A percentile compares a stretch with the other conserved stretches of the same genome.
phyloP scores from a whole-genome alignment of 1,139 yeast species.

The Geotrichum reessii region DNA sequence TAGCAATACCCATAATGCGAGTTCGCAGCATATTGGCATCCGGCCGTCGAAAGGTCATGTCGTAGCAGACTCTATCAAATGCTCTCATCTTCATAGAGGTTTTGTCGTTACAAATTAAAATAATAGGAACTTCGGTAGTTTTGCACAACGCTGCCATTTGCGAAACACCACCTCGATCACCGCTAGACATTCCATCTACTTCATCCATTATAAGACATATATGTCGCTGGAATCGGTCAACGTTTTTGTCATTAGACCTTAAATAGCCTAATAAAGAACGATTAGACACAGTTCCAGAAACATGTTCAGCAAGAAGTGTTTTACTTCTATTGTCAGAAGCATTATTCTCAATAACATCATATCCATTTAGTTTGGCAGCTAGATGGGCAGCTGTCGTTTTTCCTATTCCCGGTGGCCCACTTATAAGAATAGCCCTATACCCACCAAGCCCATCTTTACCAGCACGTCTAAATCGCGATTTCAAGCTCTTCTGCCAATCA shows the following conservation, averaged over 20 bases:
- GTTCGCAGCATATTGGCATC: conserved; percentile 73
- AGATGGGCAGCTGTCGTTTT: conserved; percentile 87
- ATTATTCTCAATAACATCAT: conserved; percentile 73
- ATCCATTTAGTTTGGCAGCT: conserved; percentile 76
- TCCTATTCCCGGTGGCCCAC: conserved; percentile 94
- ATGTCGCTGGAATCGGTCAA: conserved; percentile 39
- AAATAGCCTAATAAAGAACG: conserved; percentile 80
- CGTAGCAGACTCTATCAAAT: conserved; percentile 79
- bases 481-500: conserved; percentile 64
- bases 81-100: conserved; percentile 92
- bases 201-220: conserved; percentile 94
- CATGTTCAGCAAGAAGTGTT: conserved; percentile 56
- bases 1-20: conserved; percentile 84
- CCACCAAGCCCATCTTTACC: conserved; percentile 53
- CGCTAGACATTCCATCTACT: conserved; percentile 98
- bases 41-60: conserved; percentile 84
- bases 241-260: conserved; percentile 34
- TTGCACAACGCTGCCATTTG: conserved; percentile 83
- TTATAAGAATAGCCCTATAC: conserved; percentile 73
- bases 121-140: conserved; percentile 81
- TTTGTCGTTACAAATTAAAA: conserved; percentile 88
- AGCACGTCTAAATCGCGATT: conserved; percentile 50
- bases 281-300: conserved; percentile 70
- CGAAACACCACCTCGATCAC: conserved; percentile 97
- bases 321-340: conserved; percentile 89